Conservation (phyloP, 2,329 filamentous ascomycete genomes). For the Trichoderma citrinoviride region DNA sequence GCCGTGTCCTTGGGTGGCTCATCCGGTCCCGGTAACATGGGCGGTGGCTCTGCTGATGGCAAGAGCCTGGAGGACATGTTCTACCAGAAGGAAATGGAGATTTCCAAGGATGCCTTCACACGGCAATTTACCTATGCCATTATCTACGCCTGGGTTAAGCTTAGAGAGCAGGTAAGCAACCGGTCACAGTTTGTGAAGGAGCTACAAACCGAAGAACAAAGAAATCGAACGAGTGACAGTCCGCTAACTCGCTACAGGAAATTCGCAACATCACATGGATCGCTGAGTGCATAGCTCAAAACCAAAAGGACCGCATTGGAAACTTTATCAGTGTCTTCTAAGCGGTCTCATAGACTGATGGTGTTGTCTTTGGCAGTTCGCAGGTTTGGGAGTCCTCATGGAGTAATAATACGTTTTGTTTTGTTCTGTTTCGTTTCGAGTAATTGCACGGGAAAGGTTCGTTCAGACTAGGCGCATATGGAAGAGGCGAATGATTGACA, state of each 20-base stretch:
- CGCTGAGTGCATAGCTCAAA: conserved; percentile 98
- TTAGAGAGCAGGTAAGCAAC: conserved; percentile 82
- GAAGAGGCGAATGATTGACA: conserved; percentile 26
- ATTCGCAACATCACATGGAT: conserved; percentile 99
- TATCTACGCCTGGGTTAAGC: conserved; percentile 96
- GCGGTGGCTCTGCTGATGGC: conserved; percentile 72
- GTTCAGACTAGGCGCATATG: conserved; percentile 36
- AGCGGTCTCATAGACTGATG: conserved; percentile 30
- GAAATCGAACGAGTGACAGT: neutral
- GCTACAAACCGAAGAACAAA: neutral
- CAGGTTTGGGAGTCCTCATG: conserved; percentile 34
- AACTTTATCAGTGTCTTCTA: conserved; percentile 99
- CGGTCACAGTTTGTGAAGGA: neutral
- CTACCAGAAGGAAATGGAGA: conserved; percentile 99
- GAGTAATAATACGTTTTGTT: conserved; percentile 42
- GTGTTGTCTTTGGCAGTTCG: conserved; percentile 26
- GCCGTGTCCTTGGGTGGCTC: conserved; percentile 74
- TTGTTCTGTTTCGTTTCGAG: conserved; percentile 30
- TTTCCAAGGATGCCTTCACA: conserved; percentile 92
- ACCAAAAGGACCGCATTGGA: conserved; percentile 97
- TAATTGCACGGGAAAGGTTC: conserved; percentile 37
- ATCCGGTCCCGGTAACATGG: conserved; percentile 78
- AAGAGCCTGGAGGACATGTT: conserved; percentile 96
- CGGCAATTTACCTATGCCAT: conserved; percentile 93
- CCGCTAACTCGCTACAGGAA: conserved; percentile 62